These are phyloP conservation scores for Przewalskia tangutica DNA, from an alignment of 257 asterid genomes.

Conservation along the genomic window DNA sequence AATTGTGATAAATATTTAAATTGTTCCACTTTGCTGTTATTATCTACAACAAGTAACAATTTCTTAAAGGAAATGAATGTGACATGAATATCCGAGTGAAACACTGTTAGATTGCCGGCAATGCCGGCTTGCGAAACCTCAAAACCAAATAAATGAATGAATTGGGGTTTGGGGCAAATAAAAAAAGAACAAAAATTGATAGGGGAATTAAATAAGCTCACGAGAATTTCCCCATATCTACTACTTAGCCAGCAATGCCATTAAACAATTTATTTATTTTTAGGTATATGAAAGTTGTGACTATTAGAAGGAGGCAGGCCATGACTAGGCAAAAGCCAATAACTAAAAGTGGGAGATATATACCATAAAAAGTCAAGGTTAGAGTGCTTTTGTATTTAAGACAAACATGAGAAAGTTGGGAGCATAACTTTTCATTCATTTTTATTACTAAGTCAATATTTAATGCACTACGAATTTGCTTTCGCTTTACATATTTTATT, in stretches of 20 bases:
- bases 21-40: background rate
- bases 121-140: constrained; percentile 28
- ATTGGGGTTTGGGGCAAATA: background rate
- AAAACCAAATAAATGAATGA: constrained; percentile 14
- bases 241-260: constrained; percentile 1
- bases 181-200: background rate
- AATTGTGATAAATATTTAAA: background rate
- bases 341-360: background rate
- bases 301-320: background rate
- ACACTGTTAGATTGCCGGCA: constrained; percentile 28
- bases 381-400: constrained; percentile 7
- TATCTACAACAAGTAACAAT: background rate
- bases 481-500: background rate
- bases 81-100: background rate
- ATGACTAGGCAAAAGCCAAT: constrained; percentile 4
- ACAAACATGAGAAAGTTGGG: constrained; percentile 19
- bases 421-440: constrained; percentile 2
- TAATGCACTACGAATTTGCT: background rate
- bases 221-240: constrained; percentile 23
- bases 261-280: constrained; percentile 9
- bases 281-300: constrained; percentile 4
- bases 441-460: background rate
- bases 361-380: background rate
- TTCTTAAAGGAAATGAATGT: background rate
- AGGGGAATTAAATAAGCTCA: constrained; percentile 35